Percentiles rank a stretch among this genome's conserved stretches.
These are phyloP conservation scores for Pachysandra terminalis DNA, from an alignment of 164 flowering plant genomes.

Conservation along the genomic window DNA sequence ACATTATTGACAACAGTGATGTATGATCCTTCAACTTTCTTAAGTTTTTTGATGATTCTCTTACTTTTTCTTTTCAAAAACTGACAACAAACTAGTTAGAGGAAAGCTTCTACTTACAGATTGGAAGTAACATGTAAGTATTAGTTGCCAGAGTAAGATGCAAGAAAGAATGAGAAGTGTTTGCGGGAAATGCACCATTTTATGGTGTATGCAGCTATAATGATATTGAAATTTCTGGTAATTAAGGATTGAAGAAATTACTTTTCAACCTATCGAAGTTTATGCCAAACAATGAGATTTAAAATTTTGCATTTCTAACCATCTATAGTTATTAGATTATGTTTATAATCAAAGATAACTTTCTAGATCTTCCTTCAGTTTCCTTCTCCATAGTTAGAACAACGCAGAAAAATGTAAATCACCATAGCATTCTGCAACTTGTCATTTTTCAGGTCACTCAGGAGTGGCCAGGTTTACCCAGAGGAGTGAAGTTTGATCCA, in stretches of 20 bases:
- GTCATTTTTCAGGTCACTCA: slow-evolving; percentile 35
- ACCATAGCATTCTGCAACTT: not conserved
- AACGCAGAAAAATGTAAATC: not conserved
- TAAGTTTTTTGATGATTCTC: slow-evolving; percentile 1
- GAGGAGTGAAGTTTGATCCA: slow-evolving; percentile 96
- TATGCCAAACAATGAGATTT: no score
- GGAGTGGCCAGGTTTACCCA: slow-evolving; percentile 91
- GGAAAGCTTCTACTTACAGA: not conserved
- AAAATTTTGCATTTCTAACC: no score
- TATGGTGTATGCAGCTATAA: no score
- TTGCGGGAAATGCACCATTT: no score
- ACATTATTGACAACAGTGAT: slow-evolving; percentile 79
- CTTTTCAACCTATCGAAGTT: no score
- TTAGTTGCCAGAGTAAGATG: not conserved
- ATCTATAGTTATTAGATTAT: no score
- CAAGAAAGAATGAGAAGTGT: not conserved
- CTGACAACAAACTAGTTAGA: not conserved
- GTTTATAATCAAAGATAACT: no score
- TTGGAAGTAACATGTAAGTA: not conserved
- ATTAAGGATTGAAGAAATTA: no score
- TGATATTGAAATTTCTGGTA: no score
- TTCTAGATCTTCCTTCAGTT: not conserved
- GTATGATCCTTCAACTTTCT: slow-evolving; percentile 33
- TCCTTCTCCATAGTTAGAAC: not conserved
- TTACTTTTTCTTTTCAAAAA: not conserved